Evolutionary conservation across 2,329 filamentous ascomycete genomes (phyloP), one percentile per base, ranked within the genome.

Genomic region (Phoma herbarum): DNA sequence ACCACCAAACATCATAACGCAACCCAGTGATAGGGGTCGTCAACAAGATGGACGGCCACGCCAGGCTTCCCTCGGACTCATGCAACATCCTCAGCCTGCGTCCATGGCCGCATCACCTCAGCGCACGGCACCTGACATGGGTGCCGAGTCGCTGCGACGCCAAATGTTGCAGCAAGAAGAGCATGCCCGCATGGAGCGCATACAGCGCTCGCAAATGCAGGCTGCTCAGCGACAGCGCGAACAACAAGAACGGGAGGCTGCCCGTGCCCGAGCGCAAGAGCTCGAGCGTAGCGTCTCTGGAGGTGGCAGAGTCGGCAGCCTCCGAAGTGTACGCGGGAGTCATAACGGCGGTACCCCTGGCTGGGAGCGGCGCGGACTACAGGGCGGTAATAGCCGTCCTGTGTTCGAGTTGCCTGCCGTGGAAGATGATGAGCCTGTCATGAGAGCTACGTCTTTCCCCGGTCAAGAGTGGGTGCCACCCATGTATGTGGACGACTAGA

Each of bases 371-470:
- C 56, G 65, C 26, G 51, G 52, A 16, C 51, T 61, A 25, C 64
- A 62, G 12, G 69, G 71, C 8, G 70, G 67, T 35, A 58, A 53
- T 3, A 50, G 49, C 8, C 61, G 69, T 23, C 67, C 64, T 4
- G 70, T 76, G 1, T 77, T 76, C 50, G 74, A 75, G 52, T 43
- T 76, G 44, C 67, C 72, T 22, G 74, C 73, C 16, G 75, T 78
- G 39, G 77, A 80, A 29, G 79, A 82, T n/a, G 79, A 81, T 14
- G 72, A 78, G 69, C 83, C 84, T 12, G 78, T 82, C 58, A 90
- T 91, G 88, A 84, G 81, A 46, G 88, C 87, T 7, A 88, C 87
- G 12, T 87, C 84, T 70, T 91, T 90, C 73, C 88, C 88, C 0
- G 88, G 88, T 0, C 86, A 90, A 77, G 88, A 90, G 73, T 91